Percentiles rank a stretch among this genome's conserved stretches.
Evolutionary conservation across 306 rosid species (phyloP).

Genomic region (Quillaja saponaria): DNA sequence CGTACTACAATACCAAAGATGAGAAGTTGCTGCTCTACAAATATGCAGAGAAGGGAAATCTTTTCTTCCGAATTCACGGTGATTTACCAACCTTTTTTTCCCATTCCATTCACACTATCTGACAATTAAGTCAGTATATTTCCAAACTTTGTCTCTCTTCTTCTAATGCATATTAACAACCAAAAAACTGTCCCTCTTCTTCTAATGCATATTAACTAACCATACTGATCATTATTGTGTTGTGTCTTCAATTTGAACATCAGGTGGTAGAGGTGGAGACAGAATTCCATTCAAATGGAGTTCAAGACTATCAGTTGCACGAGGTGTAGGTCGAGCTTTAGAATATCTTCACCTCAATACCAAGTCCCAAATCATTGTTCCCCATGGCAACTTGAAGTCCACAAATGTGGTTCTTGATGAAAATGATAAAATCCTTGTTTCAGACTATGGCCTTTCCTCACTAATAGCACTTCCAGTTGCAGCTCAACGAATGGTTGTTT

Average conservation of each 20-base stretch:
- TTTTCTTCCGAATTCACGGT: slow-evolving; percentile 69
- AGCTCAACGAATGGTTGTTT: slow-evolving; percentile 58
- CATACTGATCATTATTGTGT: not conserved
- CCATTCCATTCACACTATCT: no score
- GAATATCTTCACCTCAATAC: slow-evolving; percentile 65
- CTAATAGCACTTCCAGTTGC: slow-evolving; percentile 71
- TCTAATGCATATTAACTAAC: not conserved
- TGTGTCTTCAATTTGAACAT: not conserved
- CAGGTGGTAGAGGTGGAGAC: slow-evolving; percentile 47
- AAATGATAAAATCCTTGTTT: slow-evolving; percentile 50
- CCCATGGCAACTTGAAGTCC: slow-evolving; percentile 79
- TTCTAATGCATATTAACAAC: no score
- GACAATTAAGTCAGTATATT: no score
- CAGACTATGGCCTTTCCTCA: slow-evolving; percentile 65
- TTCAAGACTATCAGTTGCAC: slow-evolving; percentile 62
- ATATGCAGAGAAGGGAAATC: slow-evolving; percentile 60
- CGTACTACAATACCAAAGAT: slow-evolving; percentile 58
- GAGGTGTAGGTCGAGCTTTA: slow-evolving; percentile 64
- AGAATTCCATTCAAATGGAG: slow-evolving; percentile 64
- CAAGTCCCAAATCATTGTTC: slow-evolving; percentile 37
- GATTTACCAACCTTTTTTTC: not conserved
- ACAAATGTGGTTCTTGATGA: slow-evolving; percentile 64
- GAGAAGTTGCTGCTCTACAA: slow-evolving; percentile 66
- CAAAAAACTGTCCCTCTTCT: not conserved
- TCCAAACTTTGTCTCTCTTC: no score